Base-by-base conservation (phyloP, 1,284 basidiomycete genomes). In the Amylostereum areolatum region DNA sequence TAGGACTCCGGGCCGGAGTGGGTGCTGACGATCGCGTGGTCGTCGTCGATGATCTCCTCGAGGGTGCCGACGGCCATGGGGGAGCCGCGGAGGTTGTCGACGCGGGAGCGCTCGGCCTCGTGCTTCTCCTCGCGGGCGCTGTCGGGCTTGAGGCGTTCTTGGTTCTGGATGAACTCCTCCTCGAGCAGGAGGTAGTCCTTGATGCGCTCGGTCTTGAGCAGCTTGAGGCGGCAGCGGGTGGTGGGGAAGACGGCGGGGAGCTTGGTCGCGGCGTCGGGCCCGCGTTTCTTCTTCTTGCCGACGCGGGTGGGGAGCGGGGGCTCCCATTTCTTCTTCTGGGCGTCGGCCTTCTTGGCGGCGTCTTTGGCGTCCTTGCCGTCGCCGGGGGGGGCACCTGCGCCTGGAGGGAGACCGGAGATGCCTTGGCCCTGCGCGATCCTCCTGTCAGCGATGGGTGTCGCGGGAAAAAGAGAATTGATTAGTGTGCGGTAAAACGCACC, bases 41-140 rank as follows among this genome's bases (percentile, higher is more conserved):
- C 97, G 72, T 99, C 97, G 75, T 99, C 97, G 63, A 99, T 97
- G 60, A 99, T 98, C 71, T 99, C 97, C 71, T 99, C 97, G 60
- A 99, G 77, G 0, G 94, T 92, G 34, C 97, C 97, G 47, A 99
- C 93, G 10, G 87, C 89, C 92, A 99, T 97, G 5, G 97, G 97
- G 46, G 83, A 89, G 24, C 97, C 97, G 45, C 97, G 83, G 46
- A 99, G 71, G 66, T 97, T 93, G 66, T 99, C 97, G 35, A 99
- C 93, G 56, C 86, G 88, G 30, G 89, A 89, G 58, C 94, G 78
- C 66, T 99, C 96, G 66, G 96, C 94, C 62, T 92, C 92, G 56
- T 94, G 93, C 77, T 95, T 93, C 73, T 97, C 95, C 67, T 98
- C 94, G 46, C 87, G 76, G 8, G 83, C 82, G 3, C 82, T 75